phyloP scores from a whole-genome alignment of 768 basidiomycete genomes.

The Pleurotus platypus region DNA sequence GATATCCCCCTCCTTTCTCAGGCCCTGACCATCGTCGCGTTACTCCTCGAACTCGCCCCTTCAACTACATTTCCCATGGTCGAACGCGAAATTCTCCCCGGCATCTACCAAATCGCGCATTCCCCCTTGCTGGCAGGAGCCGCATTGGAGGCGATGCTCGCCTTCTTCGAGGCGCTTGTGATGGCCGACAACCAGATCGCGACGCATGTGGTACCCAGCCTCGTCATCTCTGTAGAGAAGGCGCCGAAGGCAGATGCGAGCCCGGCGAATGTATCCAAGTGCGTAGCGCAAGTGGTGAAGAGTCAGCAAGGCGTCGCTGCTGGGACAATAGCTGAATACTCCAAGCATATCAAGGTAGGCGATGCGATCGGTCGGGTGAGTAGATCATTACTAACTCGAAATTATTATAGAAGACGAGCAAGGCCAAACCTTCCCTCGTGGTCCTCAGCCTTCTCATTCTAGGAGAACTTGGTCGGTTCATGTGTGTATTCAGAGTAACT shows the following conservation, averaged over 20 bases:
- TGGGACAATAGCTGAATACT: conserved; percentile 81
- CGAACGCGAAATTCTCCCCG: conserved; percentile 63
- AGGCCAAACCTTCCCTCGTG: conserved; percentile 62
- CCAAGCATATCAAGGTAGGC: conserved; percentile 73
- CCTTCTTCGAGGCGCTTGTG: conserved; percentile 81
- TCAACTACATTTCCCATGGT: conserved; percentile 68
- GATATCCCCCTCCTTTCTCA: conserved; percentile 81
- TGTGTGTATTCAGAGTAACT: conserved; percentile 45
- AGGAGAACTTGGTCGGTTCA: conserved; percentile 89
- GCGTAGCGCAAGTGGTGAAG: conserved; percentile 79
- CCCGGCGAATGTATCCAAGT: conserved; percentile 75
- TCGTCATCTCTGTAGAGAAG: conserved; percentile 66
- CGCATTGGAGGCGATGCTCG: conserved; percentile 76
- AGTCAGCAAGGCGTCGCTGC: conserved; percentile 70
- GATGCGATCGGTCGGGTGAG: background rate
- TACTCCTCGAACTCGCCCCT: conserved; percentile 69
- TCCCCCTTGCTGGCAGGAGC: conserved; percentile 76
- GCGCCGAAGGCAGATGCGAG: conserved; percentile 54
- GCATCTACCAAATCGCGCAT: conserved; percentile 67
- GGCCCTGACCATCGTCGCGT: conserved; percentile 58
- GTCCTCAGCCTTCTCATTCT: conserved; percentile 85
- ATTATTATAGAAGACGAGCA: conserved; percentile 44
- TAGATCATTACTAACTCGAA: background rate
- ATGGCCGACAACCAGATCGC: conserved; percentile 81
- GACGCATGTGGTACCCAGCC: conserved; percentile 73